A percentile compares a stretch with the other conserved stretches of the same genome.
Conservation (phyloP, 257 asterid genomes). For the Agastache rugosa region DNA sequence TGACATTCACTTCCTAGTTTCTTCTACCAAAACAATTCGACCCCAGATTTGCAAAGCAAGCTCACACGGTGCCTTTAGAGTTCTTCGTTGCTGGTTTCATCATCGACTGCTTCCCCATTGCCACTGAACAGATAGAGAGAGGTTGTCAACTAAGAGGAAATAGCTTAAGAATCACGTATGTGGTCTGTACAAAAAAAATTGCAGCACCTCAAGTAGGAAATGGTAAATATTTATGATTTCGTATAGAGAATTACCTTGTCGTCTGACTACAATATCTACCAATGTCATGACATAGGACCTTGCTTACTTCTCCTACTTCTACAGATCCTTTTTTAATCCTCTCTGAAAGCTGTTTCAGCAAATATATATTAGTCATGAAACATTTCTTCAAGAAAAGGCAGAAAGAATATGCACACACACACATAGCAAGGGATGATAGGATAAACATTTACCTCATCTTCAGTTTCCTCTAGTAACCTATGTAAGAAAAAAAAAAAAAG, state of each 20-base stretch:
- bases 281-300: conserved; percentile 79
- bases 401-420: not conserved
- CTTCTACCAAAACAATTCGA: conserved; percentile 5
- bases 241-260: conserved; percentile 54
- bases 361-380: conserved; percentile 21
- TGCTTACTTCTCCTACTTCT: conserved; percentile 74
- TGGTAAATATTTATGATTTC: not conserved
- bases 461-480: conserved; percentile 94
- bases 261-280: conserved; percentile 62
- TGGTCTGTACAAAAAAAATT: not conserved
- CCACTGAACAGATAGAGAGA: conserved; percentile 40
- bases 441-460: conserved; percentile 73
- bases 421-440: conserved; percentile 25
- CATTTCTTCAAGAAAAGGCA: conserved; percentile 1
- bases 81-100: conserved; percentile 43
- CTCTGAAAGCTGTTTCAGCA: conserved; percentile 66
- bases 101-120: conserved; percentile 37
- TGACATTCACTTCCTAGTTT: conserved; percentile 9
- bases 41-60: not conserved
- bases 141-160: not conserved
- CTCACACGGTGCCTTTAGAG: conserved; percentile 44
- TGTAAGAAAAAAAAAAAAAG: conserved; percentile 25
- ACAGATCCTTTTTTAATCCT: conserved; percentile 76
- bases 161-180: not conserved
- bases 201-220: conserved; percentile 7